Conservation (phyloP, 1,139 yeast species). For the Pichia sp. region DNA sequence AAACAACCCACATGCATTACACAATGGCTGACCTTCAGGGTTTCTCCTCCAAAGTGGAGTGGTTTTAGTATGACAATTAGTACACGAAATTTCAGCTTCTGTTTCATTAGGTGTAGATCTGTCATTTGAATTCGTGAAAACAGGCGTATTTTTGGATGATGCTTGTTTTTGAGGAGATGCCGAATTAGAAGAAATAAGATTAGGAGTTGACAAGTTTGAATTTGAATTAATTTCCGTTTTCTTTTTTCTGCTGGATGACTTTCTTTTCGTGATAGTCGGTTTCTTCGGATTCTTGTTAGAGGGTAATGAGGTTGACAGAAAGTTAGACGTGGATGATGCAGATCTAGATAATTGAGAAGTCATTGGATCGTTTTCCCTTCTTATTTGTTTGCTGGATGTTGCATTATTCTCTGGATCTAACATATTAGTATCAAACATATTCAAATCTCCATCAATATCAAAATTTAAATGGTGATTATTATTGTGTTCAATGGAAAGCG, state of each 20-base stretch:
- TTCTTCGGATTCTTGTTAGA: no score
- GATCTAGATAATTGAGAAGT: neutral
- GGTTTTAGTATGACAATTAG: slow-evolving; percentile 46
- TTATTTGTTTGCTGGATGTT: neutral
- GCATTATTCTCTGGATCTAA: neutral
- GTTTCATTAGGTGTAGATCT: neutral
- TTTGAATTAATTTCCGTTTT: slow-evolving; percentile 2
- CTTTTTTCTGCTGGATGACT: slow-evolving; percentile 1
- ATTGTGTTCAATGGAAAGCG: slow-evolving; percentile 7
- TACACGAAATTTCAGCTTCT: slow-evolving; percentile 27
- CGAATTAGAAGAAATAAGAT: neutral
- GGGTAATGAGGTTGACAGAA: neutral
- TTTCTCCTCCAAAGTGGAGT: slow-evolving; percentile 57
- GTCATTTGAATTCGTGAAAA: neutral
- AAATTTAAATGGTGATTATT: slow-evolving; percentile 9
- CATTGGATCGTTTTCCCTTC: no score
- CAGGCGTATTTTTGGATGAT: neutral
- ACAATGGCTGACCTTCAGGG: slow-evolving; percentile 45
- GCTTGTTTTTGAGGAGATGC: slow-evolving; percentile 1
- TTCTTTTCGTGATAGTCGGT: neutral
- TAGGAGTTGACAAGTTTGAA: slow-evolving; percentile 1
- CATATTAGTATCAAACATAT: slow-evolving; percentile 15
- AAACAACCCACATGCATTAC: slow-evolving; percentile 56
- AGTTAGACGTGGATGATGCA: neutral
- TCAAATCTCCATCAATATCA: slow-evolving; percentile 22